Conservation (phyloP, 148 eudicot genomes). For the Heliosperma pusillum region DNA sequence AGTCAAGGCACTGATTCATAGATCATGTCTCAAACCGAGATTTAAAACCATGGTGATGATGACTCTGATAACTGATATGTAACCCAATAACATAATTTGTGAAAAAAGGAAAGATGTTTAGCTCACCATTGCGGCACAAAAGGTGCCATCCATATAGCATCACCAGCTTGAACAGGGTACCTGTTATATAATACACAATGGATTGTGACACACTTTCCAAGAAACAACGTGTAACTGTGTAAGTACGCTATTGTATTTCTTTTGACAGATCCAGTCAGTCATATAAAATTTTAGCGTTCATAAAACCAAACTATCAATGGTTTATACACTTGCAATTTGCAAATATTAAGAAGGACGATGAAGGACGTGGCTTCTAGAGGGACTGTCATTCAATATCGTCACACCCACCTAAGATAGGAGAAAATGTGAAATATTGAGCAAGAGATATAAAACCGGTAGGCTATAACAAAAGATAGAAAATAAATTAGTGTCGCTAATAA, state of each 20-base stretch:
- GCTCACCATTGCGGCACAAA: constrained; percentile 98
- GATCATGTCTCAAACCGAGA: not conserved
- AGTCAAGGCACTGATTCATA: not conserved
- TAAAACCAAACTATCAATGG: not conserved
- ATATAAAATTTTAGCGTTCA: not conserved
- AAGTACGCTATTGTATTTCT: not conserved
- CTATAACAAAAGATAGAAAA: no score
- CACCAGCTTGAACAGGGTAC: constrained; percentile 97
- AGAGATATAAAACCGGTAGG: no score
- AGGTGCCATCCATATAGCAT: constrained; percentile 98
- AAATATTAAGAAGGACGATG: not conserved
- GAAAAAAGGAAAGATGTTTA: not conserved
- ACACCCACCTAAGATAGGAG: no score
- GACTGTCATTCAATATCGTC: not conserved
- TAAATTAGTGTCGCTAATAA: no score
- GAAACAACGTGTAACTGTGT: not conserved
- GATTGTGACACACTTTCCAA: constrained; percentile 4
- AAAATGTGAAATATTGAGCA: no score
- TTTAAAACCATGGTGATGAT: not conserved
- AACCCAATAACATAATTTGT: constrained; percentile 1
- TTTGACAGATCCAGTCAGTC: not conserved
- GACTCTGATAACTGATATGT: no score
- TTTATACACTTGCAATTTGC: no score
- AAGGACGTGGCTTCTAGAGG: not conserved
- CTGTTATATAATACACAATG: constrained; percentile 33